Evolutionary conservation across 164 flowering plant genomes (phyloP), one percentile per base, ranked within the genome.

Genomic region (Cinnamomum chago): DNA sequence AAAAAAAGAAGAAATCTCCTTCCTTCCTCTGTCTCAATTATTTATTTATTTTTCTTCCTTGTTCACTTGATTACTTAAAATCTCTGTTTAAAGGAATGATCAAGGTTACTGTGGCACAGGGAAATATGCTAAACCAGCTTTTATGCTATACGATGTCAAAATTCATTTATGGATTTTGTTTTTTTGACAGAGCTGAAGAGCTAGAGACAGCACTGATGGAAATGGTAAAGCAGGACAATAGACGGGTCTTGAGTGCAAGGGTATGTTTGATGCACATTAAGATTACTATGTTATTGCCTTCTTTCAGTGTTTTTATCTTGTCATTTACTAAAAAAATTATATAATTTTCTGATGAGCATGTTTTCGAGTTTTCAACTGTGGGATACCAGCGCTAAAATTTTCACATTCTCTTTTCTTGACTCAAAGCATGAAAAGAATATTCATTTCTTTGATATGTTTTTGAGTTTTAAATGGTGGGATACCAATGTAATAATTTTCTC

Each of bases 131-230:
- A 65, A 33, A 17, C 20, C 2, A 67, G n/a, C 28, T 67, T 22
- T 67, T 67, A 3, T 67, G 6, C 28, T 18, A 30, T 67, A 17
- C 24, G 5, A 20, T 20, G 2, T 67, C 28, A 2, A 67, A 28
- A 17, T 67, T 67, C 68, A 55, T 14, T 20, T 55, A 14, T 55
- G n/a, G 60, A 40, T 40, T 40, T 55, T 55, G 20, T 60, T 72
- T 71, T 65, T 73, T 83, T 75, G 79, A 52, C 86, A 92, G 98
- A 82, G 90, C 97, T 65, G 98, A 94, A 81, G 98, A 94, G 80
- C 82, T 94, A 72, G 98, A 94, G 88, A 88, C 92, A 67, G 97
- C 98, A 70, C 83, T 94, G 33, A 87, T 90, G 91, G 98, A 94
- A 84, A 90, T 91, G 90, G 94, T 91, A 69, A 83, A 87, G 81